Percentiles rank a stretch among this genome's conserved stretches.
Evolutionary conservation across 176 grass and related monocot species (phyloP).

Genomic region (Aegilops sharonensis): DNA sequence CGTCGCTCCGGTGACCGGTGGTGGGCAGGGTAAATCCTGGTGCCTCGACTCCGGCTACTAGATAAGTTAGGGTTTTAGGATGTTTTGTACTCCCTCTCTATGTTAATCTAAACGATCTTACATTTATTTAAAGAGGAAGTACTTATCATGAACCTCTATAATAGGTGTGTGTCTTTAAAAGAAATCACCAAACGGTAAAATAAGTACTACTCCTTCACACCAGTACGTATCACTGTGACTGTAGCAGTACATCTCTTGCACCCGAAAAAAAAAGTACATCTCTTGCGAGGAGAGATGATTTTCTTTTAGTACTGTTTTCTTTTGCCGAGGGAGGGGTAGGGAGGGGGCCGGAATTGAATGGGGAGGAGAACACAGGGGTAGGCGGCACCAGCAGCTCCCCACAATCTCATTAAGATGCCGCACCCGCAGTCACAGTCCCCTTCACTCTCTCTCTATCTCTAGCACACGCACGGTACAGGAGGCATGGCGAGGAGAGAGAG

Average conservation of each 20-base stretch:
- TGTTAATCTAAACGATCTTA: too few relatives aligned
- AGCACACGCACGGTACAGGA: background rate
- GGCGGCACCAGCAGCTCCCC: slow-evolving; percentile 21
- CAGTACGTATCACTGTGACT: background rate
- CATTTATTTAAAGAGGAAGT: too few relatives aligned
- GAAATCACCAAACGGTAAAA: background rate
- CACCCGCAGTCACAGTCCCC: slow-evolving; percentile 11
- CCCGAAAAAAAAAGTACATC: too few relatives aligned
- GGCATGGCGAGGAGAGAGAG: background rate
- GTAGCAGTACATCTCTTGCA: background rate
- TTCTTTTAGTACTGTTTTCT: too few relatives aligned
- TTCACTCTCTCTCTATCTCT: background rate
- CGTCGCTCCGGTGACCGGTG: too few relatives aligned
- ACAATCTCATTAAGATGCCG: slow-evolving; percentile 52
- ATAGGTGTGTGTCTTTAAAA: too few relatives aligned
- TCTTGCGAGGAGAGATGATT: too few relatives aligned
- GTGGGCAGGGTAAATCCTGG: too few relatives aligned
- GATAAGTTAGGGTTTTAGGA: too few relatives aligned
- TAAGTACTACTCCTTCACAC: background rate
- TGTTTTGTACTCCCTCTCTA: too few relatives aligned
- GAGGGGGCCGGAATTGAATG: slow-evolving; percentile 34
- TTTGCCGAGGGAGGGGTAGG: background rate
- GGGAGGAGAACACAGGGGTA: slow-evolving; percentile 33
- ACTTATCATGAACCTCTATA: too few relatives aligned
- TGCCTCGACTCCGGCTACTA: too few relatives aligned